phyloP scores from a whole-genome alignment of 176 grass and related monocot genomes.

The Oryza glumipatula region DNA sequence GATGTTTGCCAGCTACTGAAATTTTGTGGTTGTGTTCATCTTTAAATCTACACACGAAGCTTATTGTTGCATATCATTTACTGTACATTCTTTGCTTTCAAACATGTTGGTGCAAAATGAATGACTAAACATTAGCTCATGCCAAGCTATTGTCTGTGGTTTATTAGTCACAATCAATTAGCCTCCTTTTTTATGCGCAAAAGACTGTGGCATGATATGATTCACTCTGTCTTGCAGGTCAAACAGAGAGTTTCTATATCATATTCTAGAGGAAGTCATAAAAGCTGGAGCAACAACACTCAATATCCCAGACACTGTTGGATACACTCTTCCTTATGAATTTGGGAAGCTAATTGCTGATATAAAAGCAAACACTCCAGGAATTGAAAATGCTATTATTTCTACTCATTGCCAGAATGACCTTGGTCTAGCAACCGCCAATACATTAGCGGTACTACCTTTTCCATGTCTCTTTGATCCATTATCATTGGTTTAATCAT shows the following conservation, averaged over 20 bases:
- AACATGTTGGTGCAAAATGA: background rate
- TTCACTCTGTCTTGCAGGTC: constrained; percentile 59
- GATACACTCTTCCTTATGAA: constrained; percentile 87
- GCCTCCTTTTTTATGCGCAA: background rate
- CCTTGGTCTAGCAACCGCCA: constrained; percentile 93
- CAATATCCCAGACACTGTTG: constrained; percentile 96
- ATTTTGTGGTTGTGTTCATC: background rate
- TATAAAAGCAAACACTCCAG: constrained; percentile 86
- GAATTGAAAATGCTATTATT: constrained; percentile 90
- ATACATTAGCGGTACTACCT: constrained; percentile 77
- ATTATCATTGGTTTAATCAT: constrained; percentile 12
- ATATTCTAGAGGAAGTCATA: constrained; percentile 91
- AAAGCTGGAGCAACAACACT: constrained; percentile 95
- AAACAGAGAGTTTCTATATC: constrained; percentile 89
- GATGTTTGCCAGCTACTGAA: background rate
- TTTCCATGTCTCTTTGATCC: constrained; percentile 21
- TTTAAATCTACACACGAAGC: background rate
- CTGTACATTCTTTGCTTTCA: background rate
- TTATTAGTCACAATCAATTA: constrained; percentile 9
- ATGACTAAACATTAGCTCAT: constrained; percentile 10
- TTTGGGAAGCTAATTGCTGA: constrained; percentile 83
- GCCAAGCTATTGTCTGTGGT: background rate
- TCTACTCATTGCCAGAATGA: constrained; percentile 99
- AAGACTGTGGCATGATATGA: background rate
- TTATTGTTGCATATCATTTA: too few relatives aligned